Evolutionary conservation across 331 rosid genomes (phyloP).

Genomic region (Rosa hybrid): DNA sequence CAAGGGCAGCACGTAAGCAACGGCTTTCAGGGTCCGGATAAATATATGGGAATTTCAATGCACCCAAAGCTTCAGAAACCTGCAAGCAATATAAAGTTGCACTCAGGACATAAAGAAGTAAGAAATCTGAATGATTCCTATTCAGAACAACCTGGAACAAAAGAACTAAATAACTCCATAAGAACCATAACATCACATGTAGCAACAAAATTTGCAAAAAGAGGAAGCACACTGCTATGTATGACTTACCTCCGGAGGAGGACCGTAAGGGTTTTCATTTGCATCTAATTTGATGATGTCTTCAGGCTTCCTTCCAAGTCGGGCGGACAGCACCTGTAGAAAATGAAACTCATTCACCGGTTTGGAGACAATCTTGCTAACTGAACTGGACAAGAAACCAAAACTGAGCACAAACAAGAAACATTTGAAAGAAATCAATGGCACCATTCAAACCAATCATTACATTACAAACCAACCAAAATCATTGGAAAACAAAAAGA

Average conservation of each 20-base stretch:
- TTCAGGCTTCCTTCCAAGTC: constrained; percentile 93
- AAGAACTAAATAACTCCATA: not conserved
- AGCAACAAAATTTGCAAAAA: too few species aligned
- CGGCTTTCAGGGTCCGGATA: constrained; percentile 98
- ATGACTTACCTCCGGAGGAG: constrained; percentile 88
- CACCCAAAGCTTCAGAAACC: constrained; percentile 85
- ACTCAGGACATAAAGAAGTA: constrained; percentile 23
- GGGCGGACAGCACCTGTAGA: constrained; percentile 75
- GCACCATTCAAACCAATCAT: not conserved
- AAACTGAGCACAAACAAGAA: not conserved
- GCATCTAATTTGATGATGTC: constrained; percentile 96
- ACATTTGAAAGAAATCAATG: constrained; percentile 5
- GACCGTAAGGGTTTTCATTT: constrained; percentile 96
- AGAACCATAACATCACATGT: not conserved
- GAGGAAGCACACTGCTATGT: not conserved
- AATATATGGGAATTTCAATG: constrained; percentile 78
- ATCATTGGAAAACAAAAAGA: not conserved
- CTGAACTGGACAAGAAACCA: not conserved
- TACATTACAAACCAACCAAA: not conserved
- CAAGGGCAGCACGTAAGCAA: constrained; percentile 83
- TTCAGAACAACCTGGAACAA: not conserved
- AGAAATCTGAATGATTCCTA: not conserved
- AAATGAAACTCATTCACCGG: not conserved
- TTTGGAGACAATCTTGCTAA: not conserved
- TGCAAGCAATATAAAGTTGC: constrained; percentile 41